A percentile compares a stretch with the other conserved stretches of the same genome.
phyloP scores from a whole-genome alignment of 1,284 basidiomycete genomes.

The Ustilago vetiveriae region DNA sequence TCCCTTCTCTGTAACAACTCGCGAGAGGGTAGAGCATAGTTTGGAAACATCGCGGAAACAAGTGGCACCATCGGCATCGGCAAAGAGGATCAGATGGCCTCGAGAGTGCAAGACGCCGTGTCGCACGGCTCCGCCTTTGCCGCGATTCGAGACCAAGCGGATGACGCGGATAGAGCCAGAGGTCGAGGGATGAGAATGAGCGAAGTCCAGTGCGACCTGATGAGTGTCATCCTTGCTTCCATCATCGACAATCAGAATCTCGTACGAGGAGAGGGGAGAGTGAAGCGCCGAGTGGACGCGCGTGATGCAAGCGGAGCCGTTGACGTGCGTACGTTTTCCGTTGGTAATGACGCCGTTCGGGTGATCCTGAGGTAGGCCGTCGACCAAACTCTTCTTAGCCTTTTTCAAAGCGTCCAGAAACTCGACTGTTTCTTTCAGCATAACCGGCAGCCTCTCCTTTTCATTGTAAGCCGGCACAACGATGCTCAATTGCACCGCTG shows the following conservation, averaged over 20 bases:
- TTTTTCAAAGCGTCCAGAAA: constrained; percentile 67
- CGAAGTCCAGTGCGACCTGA: constrained; percentile 75
- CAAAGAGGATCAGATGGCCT: constrained; percentile 84
- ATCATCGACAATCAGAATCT: constrained; percentile 89
- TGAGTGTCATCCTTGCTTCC: constrained; percentile 82
- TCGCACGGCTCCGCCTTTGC: constrained; percentile 89
- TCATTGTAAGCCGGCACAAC: constrained; percentile 93
- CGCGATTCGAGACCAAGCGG: constrained; percentile 80
- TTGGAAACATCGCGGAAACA: constrained; percentile 81
- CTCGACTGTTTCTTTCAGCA: constrained; percentile 78
- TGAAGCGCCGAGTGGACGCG: constrained; percentile 15
- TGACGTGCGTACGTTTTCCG: not conserved
- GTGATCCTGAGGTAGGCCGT: constrained; percentile 2
- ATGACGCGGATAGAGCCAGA: constrained; percentile 76
- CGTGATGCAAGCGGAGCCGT: not conserved
- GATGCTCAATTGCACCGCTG: constrained; percentile 73
- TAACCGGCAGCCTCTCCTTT: constrained; percentile 77
- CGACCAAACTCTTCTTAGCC: constrained; percentile 14
- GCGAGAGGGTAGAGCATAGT: constrained; percentile 76
- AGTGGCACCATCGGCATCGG: constrained; percentile 91
- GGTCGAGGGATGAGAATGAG: constrained; percentile 71
- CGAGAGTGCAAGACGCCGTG: constrained; percentile 77
- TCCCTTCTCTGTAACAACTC: constrained; percentile 64
- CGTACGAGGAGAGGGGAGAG: constrained; percentile 66
- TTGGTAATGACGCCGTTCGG: not conserved